Evolutionary conservation across 208 protist species (phyloP), one percentile per base, ranked within the genome.

Genomic region (Trypanosoma caninum): DNA sequence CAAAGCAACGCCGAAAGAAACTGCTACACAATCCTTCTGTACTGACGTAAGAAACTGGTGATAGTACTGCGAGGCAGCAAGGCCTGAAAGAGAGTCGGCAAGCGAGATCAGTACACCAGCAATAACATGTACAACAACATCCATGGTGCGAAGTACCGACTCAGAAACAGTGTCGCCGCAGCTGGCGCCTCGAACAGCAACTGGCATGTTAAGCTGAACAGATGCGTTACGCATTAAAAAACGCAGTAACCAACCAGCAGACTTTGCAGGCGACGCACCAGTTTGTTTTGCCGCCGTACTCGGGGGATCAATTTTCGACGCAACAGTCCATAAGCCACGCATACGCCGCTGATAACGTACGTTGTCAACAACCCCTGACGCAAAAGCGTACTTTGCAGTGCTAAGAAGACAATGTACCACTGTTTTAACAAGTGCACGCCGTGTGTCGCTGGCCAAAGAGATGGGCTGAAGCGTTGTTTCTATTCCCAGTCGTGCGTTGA

Each of bases 391-490:
- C 37, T 59, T 74, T 13, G 76, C 76, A 52, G 75, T 80, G 69
- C 80, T 68, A 41, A 92, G 53, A 5, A 89, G 62, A 53, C 57
- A 59, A 69, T 88, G 78, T 22, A 92, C 73, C 6, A 86, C 41
- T 13, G 76, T 70, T 55, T 89, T 89, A 4, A 73, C 73, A 2
- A 92, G 14, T 3, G 62, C 27, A 53, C 77, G 82, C 8, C 65
- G 55, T 14, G 76, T 57, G 9, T 80, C 59, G 25, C 65, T 33
- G 11, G 46, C 56, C n/a, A 76, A 48, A 13, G 74, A 59, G 10
- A 45, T 5, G 7, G 76, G 70, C 42, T 69, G 67, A 13, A 73
- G 30, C 41, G 53, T 63, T 10, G 50, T 59, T 34, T 62, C 41
- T n/a, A 37, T 7, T 1, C 50, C 45, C 25, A 93, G 66, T 18